Percentiles rank a stretch among this genome's conserved stretches.
Evolutionary conservation across 2,329 filamentous ascomycete genomes (phyloP).

Genomic region (Xylariomycetidae sp.): DNA sequence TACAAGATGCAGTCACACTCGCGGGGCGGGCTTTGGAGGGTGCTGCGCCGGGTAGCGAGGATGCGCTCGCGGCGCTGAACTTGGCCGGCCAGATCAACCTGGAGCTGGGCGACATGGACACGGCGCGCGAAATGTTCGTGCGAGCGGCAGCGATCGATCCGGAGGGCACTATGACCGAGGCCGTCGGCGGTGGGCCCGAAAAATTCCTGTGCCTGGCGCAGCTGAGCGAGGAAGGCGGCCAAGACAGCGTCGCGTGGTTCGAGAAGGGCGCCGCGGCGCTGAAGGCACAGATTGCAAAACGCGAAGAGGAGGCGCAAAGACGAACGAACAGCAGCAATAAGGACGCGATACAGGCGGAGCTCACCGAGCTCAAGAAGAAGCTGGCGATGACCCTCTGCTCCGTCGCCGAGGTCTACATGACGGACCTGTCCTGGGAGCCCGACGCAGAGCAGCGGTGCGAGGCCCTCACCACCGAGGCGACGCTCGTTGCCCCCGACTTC

Average conservation of each 20-base stretch:
- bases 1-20: conserved; percentile 22
- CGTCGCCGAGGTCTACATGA: conserved; percentile 98
- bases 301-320: conserved; percentile 39
- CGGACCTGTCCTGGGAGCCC: conserved; percentile 86
- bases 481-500: conserved; percentile 72
- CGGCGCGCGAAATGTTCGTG: conserved; percentile 66
- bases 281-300: conserved; percentile 60
- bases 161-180: conserved; percentile 64
- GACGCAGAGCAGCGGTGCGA: conserved; percentile 90
- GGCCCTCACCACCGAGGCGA: conserved; percentile 80
- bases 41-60: conserved; percentile 30
- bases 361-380: conserved; percentile 69
- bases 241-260: conserved; percentile 61
- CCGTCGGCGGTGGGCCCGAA: conserved; percentile 75
- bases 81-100: conserved; percentile 76
- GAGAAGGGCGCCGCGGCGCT: conserved; percentile 67
- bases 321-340: conserved; percentile 3
- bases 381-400: conserved; percentile 89
- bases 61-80: conserved; percentile 61
- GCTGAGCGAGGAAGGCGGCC: conserved; percentile 65
- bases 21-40: conserved; percentile 25
- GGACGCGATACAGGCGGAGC: conserved; percentile 29
- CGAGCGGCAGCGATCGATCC: conserved; percentile 70
- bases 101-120: conserved; percentile 74
- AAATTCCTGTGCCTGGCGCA: conserved; percentile 96